These are phyloP conservation scores for Thraustochytrium sp. DNA, from an alignment of 352 stramenopile species.

Conservation along the genomic window DNA sequence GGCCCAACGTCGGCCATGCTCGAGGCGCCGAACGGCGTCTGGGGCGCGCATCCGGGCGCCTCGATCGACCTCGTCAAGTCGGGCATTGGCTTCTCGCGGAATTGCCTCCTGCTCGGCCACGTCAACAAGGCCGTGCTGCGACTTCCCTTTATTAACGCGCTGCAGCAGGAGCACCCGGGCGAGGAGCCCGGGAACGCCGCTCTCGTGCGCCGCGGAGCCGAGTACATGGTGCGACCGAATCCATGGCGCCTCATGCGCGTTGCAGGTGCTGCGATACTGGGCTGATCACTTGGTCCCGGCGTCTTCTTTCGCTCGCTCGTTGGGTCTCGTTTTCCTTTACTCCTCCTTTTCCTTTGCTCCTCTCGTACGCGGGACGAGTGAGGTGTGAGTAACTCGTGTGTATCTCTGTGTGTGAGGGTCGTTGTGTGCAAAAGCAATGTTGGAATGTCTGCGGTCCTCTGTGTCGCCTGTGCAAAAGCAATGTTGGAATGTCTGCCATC, in stretches of 20 bases:
- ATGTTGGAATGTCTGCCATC: too few relatives aligned
- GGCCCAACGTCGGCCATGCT: slow-evolving; percentile 45
- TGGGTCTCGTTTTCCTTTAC: too few relatives aligned
- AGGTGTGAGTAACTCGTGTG: too few relatives aligned
- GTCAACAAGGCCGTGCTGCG: slow-evolving; percentile 45
- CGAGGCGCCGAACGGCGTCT: neutral
- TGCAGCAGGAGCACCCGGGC: neutral
- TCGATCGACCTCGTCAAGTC: slow-evolving; percentile 18
- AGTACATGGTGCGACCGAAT: slow-evolving; percentile 6
- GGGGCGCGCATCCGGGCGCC: slow-evolving; percentile 46
- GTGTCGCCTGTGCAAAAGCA: too few relatives aligned
- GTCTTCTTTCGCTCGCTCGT: too few relatives aligned
- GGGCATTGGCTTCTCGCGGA: slow-evolving; percentile 47
- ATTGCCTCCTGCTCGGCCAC: slow-evolving; percentile 39
- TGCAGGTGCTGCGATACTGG: neutral
- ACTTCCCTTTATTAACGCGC: neutral
- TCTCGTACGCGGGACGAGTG: too few relatives aligned
- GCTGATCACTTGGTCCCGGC: too few relatives aligned
- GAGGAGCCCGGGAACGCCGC: neutral
- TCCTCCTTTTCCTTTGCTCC: too few relatives aligned
- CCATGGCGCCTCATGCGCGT: neutral
- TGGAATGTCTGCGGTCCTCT: too few relatives aligned
- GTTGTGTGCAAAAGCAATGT: too few relatives aligned
- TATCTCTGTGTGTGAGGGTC: too few relatives aligned
- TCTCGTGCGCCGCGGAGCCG: neutral